These are phyloP conservation scores for Mycena vulgaris DNA, from an alignment of 768 basidiomycete species.

Conservation along the genomic window DNA sequence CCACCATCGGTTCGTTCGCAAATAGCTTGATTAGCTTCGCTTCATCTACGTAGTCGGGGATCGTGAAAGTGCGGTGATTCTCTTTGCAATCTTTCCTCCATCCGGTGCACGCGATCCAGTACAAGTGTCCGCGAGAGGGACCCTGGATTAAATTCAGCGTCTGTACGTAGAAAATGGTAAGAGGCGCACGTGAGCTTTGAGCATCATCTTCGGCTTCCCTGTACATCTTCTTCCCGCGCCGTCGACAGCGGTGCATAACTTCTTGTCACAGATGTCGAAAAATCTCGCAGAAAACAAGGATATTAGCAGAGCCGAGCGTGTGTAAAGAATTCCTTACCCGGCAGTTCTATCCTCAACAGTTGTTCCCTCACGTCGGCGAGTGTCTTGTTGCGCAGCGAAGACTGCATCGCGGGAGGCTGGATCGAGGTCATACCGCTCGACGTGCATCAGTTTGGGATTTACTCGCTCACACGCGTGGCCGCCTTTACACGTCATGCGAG, in stretches of 20 bases:
- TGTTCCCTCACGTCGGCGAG: constrained; percentile 1
- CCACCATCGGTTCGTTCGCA: not conserved
- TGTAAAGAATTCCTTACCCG: not conserved
- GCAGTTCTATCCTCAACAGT: not conserved
- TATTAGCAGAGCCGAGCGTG: not conserved
- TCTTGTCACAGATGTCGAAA: not conserved
- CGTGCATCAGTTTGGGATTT: not conserved
- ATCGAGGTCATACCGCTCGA: constrained; percentile 2
- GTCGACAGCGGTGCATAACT: not conserved
- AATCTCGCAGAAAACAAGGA: not conserved
- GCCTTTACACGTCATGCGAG: constrained; percentile 1
- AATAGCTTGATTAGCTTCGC: not conserved
- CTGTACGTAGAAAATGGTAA: not conserved
- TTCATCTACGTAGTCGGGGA: not conserved
- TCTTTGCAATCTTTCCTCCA: constrained; percentile 1
- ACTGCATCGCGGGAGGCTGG: not conserved
- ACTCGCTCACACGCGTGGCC: not conserved
- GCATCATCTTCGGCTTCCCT: not conserved
- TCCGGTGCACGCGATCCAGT: constrained; percentile 3
- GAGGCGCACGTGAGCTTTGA: not conserved
- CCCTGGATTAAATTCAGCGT: not conserved
- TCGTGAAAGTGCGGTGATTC: not conserved
- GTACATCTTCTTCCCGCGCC: not conserved
- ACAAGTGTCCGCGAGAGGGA: not conserved
- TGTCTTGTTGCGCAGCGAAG: constrained; percentile 1